These are phyloP conservation scores for Colletotrichum abscissum DNA, from an alignment of 2,329 filamentous ascomycete species.

Conservation along the genomic window DNA sequence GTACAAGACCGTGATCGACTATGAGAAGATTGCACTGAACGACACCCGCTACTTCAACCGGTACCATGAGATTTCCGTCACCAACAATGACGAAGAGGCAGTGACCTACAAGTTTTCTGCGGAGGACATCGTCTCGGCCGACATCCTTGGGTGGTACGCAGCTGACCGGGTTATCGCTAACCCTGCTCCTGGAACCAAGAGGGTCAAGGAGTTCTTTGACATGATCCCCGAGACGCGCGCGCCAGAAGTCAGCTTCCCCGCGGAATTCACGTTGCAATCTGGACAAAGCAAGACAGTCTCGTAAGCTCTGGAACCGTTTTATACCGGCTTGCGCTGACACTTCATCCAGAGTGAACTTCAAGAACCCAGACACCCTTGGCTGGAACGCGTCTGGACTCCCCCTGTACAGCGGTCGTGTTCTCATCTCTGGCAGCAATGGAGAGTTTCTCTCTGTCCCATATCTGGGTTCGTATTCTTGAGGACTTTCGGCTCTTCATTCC, in stretches of 20 bases:
- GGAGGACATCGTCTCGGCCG: slow-evolving; percentile 34
- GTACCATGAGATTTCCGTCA: slow-evolving; percentile 43
- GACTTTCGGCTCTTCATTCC: not conserved
- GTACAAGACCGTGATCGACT: slow-evolving; percentile 49
- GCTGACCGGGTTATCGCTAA: no score
- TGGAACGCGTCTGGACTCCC: slow-evolving; percentile 44
- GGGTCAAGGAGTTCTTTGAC: slow-evolving; percentile 18
- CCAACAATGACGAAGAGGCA: slow-evolving; percentile 48
- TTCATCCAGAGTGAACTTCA: slow-evolving; percentile 43
- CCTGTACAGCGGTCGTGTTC: slow-evolving; percentile 47
- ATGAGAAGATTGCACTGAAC: slow-evolving; percentile 55
- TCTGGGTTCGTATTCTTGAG: slow-evolving; percentile 33
- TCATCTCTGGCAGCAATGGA: slow-evolving; percentile 43
- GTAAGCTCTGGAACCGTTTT: not conserved
- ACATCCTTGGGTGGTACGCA: no score
- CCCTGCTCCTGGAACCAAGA: no score
- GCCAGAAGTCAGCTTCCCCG: slow-evolving; percentile 35
- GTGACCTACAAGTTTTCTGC: slow-evolving; percentile 45
- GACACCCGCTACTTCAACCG: slow-evolving; percentile 53
- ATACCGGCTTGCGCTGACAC: no score
- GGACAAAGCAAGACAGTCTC: slow-evolving; percentile 39
- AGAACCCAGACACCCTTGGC: slow-evolving; percentile 39
- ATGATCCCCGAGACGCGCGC: slow-evolving; percentile 35
- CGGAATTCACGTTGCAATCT: slow-evolving; percentile 39
- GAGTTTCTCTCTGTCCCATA: slow-evolving; percentile 49